Conservation (phyloP, 1,284 basidiomycete genomes). For the Ceratobasidium sp. region DNA sequence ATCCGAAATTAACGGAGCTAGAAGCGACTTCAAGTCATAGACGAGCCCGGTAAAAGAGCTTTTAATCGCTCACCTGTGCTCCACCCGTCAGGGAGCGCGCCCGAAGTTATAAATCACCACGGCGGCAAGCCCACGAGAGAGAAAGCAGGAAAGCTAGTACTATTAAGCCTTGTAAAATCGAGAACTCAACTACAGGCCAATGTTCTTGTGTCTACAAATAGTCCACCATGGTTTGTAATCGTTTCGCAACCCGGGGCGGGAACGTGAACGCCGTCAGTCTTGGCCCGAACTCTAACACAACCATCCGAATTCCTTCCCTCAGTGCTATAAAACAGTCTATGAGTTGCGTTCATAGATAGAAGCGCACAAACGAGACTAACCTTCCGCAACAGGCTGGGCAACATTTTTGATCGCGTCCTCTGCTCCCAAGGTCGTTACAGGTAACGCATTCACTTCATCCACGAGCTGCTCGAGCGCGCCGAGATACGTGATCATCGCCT, state of each 20-base stretch:
- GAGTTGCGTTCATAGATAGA: not conserved
- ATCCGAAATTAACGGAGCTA: too few species aligned
- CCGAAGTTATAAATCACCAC: not conserved
- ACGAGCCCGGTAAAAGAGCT: not conserved
- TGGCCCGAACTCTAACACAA: conserved; percentile 80
- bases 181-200: conserved; percentile 9
- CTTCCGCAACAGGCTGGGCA: conserved; percentile 69
- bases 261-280: conserved; percentile 83
- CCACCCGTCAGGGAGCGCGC: not conserved
- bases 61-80: not conserved
- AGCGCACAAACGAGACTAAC: conserved; percentile 60
- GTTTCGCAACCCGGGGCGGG: conserved; percentile 72
- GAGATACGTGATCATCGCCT: conserved; percentile 78
- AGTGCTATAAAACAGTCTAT: conserved; percentile 64
- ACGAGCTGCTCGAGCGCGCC: conserved; percentile 73
- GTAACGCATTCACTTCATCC: conserved; percentile 43
- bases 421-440: conserved; percentile 6
- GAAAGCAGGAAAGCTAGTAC: conserved; percentile 6
- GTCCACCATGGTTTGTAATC: conserved; percentile 79
- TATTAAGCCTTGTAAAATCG: too few species aligned
- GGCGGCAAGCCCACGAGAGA: not conserved
- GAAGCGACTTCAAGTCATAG: too few species aligned
- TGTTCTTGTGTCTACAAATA: conserved; percentile 56
- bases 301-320: conserved; percentile 74
- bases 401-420: conserved; percentile 59